phyloP scores from a whole-genome alignment of 805 yeast genomes.

The Zygotorulaspora danielsina region DNA sequence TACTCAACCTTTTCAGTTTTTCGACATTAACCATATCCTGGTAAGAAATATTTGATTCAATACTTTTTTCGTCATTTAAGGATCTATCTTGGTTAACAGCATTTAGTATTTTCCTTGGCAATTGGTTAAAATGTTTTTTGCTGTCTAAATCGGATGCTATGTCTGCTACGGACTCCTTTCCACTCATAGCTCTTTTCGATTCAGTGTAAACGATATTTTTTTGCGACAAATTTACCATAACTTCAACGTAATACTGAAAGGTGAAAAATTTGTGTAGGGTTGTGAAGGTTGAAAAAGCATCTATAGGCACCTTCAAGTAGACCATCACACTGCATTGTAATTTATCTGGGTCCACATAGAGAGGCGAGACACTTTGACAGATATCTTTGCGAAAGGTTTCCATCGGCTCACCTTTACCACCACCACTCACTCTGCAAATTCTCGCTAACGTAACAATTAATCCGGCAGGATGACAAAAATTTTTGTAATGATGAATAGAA shows the following conservation, averaged over 20 bases:
- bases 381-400: conserved; percentile 76
- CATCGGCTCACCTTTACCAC: conserved; percentile 48
- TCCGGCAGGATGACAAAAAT: conserved; percentile 65
- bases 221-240: conserved; percentile 72
- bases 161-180: conserved; percentile 23
- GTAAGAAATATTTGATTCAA: conserved; percentile 28
- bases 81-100: conserved; percentile 13
- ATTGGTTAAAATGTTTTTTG: conserved; percentile 8
- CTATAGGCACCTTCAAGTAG: conserved; percentile 70
- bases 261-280: conserved; percentile 57
- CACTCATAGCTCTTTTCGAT: conserved; percentile 30
- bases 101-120: conserved; percentile 18
- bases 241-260: conserved; percentile 82
- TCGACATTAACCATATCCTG: conserved; percentile 69
- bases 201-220: conserved; percentile 40
- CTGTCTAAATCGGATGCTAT: conserved; percentile 15
- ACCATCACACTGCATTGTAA: conserved; percentile 55
- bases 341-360: conserved; percentile 68
- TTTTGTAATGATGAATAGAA: conserved; percentile 62
- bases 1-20: conserved; percentile 64
- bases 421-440: conserved; percentile 63
- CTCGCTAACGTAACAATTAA: conserved; percentile 75
- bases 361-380: conserved; percentile 69
- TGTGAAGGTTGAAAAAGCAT: conserved; percentile 77
- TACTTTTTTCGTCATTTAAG: conserved; percentile 19